Evolutionary conservation across 2,329 filamentous ascomycete species (phyloP), one percentile per base, ranked within the genome.

Genomic region (Aspergillus ustus): DNA sequence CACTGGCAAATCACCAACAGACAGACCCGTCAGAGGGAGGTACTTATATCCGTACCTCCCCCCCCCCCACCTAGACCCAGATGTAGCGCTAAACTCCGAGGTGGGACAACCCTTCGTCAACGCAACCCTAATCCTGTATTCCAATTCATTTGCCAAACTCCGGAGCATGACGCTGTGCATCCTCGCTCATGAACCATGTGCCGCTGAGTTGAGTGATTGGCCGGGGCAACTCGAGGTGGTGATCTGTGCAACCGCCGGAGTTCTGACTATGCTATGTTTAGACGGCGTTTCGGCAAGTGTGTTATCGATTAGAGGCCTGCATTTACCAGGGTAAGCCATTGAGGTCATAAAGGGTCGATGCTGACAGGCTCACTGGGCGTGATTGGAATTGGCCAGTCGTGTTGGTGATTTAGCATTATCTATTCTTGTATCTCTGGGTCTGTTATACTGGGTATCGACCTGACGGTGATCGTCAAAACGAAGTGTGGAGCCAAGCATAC

Each of bases 1-100:
- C 13, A 67, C 62, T 79, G 81, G 55, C 34, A 40, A 13, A 40
- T 40, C 34, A 61, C 79, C 43, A 75, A 79, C 57, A 29, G 9
- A 78, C 77, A 1, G 81, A 78, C 63, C 63, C n/a, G 2, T 25
- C 7, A 20, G 22, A 19, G 43, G 15, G 20, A 29, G 15, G 31
- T 81, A 19, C 54, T 57, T 57, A 57, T 57, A 57, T 40, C 29
- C 31, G 53, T 48, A 48, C 45, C 44, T 55, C 46, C 37, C 11
- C 28, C 52, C 2, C 8, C 28, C 52, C 2, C 8, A 22, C 13
- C n/a, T 3, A 7, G 25, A n/a, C 25, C 22, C 52, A 40, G 34
- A 53, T 5, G 50, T 20, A 25, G 5, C 31, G 17, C 28, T 20
- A 56, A 25, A 37, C 54, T 28, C 54, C 54, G 54, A 49, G 34